Evolutionary conservation across 441 rosid genomes (phyloP).

Genomic region (Viola pubescens): DNA sequence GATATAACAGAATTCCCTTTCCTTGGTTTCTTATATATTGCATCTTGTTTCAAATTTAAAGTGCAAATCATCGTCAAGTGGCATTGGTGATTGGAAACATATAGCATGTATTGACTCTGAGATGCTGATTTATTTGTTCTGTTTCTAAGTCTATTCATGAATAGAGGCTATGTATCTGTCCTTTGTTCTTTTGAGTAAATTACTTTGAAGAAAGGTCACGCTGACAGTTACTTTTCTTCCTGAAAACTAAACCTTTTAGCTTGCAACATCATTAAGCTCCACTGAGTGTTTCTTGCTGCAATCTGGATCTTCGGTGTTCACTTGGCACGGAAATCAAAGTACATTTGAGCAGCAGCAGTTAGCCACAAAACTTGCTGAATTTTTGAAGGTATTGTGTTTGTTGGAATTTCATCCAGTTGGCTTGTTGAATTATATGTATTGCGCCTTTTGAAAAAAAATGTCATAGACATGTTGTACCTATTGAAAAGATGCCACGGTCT

Average conservation of each 20-base stretch:
- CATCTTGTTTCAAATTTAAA: no score
- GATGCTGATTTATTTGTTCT: no score
- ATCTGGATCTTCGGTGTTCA: conserved; percentile 85
- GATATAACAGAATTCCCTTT: no score
- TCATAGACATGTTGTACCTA: background rate
- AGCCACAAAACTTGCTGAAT: conserved; percentile 75
- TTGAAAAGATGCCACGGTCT: background rate
- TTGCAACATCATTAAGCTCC: conserved; percentile 83
- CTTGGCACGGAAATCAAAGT: conserved; percentile 97
- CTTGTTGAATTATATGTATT: background rate
- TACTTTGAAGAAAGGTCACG: background rate
- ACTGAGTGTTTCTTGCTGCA: conserved; percentile 89
- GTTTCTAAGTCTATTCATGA: no score
- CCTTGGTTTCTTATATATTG: no score
- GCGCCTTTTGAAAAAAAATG: background rate
- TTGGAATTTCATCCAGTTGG: background rate
- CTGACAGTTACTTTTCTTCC: conserved; percentile 1
- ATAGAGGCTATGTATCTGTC: no score
- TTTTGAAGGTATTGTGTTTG: conserved; percentile 57
- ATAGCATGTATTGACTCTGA: no score
- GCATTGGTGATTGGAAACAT: no score
- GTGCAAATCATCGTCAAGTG: no score
- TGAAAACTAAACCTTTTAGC: conserved; percentile 32
- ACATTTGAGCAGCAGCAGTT: conserved; percentile 80
- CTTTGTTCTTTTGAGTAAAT: no score